A percentile compares a stretch with the other conserved stretches of the same genome.
These are phyloP conservation scores for Funneliformis caledonium DNA, from an alignment of 371 early-diverging fungal species.

Conservation along the genomic window DNA sequence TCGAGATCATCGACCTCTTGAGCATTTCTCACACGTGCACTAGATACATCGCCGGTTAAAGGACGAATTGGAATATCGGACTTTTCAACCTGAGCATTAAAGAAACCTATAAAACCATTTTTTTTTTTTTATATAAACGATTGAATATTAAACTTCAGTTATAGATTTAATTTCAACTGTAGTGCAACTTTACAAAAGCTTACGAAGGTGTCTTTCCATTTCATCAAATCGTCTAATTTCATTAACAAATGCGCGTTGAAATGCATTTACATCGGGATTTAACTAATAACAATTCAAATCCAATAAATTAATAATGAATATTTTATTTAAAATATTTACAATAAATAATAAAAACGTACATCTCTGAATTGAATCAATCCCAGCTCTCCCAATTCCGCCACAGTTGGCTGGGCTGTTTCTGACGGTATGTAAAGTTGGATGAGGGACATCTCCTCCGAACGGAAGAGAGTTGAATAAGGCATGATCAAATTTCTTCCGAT, in stretches of 20 bases:
- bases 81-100: conserved; percentile 82
- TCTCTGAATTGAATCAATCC: conserved; percentile 96
- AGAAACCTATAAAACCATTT: conserved; percentile 69
- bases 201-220: conserved; percentile 92
- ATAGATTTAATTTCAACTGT: background rate
- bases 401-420: conserved; percentile 93
- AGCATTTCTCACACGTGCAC: conserved; percentile 77
- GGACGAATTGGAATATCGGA: conserved; percentile 72
- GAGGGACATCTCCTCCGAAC: conserved; percentile 97
- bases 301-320: background rate
- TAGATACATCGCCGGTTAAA: conserved; percentile 57
- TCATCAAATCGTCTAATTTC: conserved; percentile 93
- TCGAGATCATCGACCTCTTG: conserved; percentile 96
- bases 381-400: conserved; percentile 94
- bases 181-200: conserved; percentile 37
- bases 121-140: background rate
- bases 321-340: background rate
- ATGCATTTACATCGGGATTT: conserved; percentile 93
- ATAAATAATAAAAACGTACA: conserved; percentile 54
- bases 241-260: conserved; percentile 94
- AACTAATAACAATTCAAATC: no score
- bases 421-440: conserved; percentile 95
- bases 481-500: conserved; percentile 9
- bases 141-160: background rate
- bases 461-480: conserved; percentile 77